Percentiles rank a stretch among this genome's conserved stretches.
These are phyloP conservation scores for Penicillium sp. DNA, from an alignment of 2,329 filamentous ascomycete genomes.

Conservation along the genomic window DNA sequence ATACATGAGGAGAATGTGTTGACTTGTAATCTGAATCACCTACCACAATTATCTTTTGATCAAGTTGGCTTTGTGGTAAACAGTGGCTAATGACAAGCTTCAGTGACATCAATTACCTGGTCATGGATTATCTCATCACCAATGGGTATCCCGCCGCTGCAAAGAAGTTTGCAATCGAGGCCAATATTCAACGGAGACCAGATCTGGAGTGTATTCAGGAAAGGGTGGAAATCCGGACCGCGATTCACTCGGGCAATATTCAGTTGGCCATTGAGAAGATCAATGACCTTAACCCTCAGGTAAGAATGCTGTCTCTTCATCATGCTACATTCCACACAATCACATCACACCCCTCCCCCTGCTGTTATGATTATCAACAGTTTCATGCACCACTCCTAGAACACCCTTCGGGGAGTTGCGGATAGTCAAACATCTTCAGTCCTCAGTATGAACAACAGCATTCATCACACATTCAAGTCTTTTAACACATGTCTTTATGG, in stretches of 20 bases:
- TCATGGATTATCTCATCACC: slow-evolving; percentile 95
- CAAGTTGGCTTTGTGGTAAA: not conserved
- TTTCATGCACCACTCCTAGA: slow-evolving; percentile 99
- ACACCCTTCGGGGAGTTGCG: slow-evolving; percentile 79
- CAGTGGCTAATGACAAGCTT: slow-evolving; percentile 30
- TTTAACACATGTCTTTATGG: slow-evolving; percentile 11
- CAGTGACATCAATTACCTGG: slow-evolving; percentile 92
- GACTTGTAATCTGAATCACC: slow-evolving; percentile 70
- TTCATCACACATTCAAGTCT: slow-evolving; percentile 17
- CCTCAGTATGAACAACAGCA: slow-evolving; percentile 79
- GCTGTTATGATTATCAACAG: slow-evolving; percentile 87
- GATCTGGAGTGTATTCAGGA: slow-evolving; percentile 72
- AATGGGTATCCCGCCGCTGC: slow-evolving; percentile 93
- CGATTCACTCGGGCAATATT: slow-evolving; percentile 83
- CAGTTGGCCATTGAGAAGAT: slow-evolving; percentile 81
- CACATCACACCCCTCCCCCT: slow-evolving; percentile 11
- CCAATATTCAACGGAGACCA: slow-evolving; percentile 75
- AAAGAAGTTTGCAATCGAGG: slow-evolving; percentile 89
- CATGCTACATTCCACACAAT: slow-evolving; percentile 4
- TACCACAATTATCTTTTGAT: slow-evolving; percentile 10
- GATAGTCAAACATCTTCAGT: slow-evolving; percentile 78
- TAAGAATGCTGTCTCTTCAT: slow-evolving; percentile 53
- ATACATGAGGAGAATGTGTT: slow-evolving; percentile 84
- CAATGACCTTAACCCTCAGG: slow-evolving; percentile 88
- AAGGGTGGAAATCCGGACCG: slow-evolving; percentile 78